A percentile compares a stretch with the other conserved stretches of the same genome.
These are phyloP conservation scores for Selaginella moellendorffii DNA, from an alignment of 75 land plant genomes.

Conservation along the genomic window DNA sequence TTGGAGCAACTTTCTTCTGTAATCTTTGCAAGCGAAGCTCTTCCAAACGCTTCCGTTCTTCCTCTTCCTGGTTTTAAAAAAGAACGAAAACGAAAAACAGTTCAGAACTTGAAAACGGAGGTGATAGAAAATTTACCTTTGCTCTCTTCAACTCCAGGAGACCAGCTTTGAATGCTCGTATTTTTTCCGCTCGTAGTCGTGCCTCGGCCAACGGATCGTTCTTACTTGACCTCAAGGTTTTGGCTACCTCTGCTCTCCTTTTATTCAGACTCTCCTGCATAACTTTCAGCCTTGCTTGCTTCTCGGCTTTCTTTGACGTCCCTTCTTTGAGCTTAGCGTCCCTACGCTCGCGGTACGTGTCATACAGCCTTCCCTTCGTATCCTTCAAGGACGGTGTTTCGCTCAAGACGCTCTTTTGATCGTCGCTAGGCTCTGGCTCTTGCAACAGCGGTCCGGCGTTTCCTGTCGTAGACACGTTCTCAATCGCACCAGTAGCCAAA, in stretches of 20 bases:
- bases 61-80: conserved; percentile 89
- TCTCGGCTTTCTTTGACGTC: conserved; percentile 7
- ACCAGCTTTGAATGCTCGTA: conserved; percentile 73
- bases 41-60: conserved; percentile 46
- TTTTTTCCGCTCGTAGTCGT: conserved; percentile 73
- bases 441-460: too few species aligned
- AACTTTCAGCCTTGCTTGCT: conserved; percentile 2
- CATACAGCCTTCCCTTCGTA: background rate
- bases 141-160: conserved; percentile 71
- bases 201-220: conserved; percentile 59
- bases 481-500: too few species aligned
- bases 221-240: conserved; percentile 18
- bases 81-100: background rate
- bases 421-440: background rate
- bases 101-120: background rate
- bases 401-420: background rate
- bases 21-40: conserved; percentile 53
- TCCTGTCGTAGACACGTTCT: too few species aligned
- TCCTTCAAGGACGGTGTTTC: background rate
- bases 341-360: background rate
- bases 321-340: background rate
- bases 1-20: conserved; percentile 29
- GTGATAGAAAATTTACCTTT: conserved; percentile 42
- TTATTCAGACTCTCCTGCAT: background rate
- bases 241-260: conserved; percentile 4